Conservation (phyloP, 2,329 filamentous ascomycete genomes). For the Aspergillus tanneri region DNA sequence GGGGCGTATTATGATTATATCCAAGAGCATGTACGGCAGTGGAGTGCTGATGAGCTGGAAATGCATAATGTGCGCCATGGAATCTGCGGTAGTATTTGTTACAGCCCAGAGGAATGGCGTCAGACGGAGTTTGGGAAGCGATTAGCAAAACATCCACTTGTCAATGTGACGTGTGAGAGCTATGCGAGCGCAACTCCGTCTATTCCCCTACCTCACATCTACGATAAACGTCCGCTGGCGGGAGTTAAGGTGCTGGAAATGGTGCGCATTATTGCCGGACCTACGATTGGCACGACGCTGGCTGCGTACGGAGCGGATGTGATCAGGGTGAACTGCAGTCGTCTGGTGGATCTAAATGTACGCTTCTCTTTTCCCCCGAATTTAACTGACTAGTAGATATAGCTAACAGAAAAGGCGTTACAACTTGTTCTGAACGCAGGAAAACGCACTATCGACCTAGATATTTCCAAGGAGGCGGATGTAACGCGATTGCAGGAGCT, state of each 20-base stretch:
- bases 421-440: slow-evolving; percentile 25
- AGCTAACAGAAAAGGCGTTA: slow-evolving; percentile 13
- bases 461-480: slow-evolving; percentile 48
- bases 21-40: slow-evolving; percentile 31
- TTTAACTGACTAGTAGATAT: neutral
- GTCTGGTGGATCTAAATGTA: slow-evolving; percentile 36
- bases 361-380: slow-evolving; percentile 1
- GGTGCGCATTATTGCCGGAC: slow-evolving; percentile 40
- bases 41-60: slow-evolving; percentile 44
- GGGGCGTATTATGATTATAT: slow-evolving; percentile 26
- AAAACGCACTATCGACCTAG: slow-evolving; percentile 37
- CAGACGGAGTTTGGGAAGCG: slow-evolving; percentile 46
- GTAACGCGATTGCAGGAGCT: slow-evolving; percentile 43
- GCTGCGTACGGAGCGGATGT: slow-evolving; percentile 50
- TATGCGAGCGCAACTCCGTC: slow-evolving; percentile 38
- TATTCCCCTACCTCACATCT: slow-evolving; percentile 18
- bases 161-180: slow-evolving; percentile 41
- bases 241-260: slow-evolving; percentile 53
- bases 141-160: slow-evolving; percentile 43
- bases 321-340: slow-evolving; percentile 47
- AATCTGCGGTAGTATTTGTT: slow-evolving; percentile 47
- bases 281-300: slow-evolving; percentile 43
- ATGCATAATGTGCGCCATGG: slow-evolving; percentile 44
- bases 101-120: slow-evolving; percentile 47
- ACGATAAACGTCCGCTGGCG: slow-evolving; percentile 33